phyloP scores from a whole-genome alignment of 2,329 filamentous ascomycete species.

The Nigrograna mackinnonii region DNA sequence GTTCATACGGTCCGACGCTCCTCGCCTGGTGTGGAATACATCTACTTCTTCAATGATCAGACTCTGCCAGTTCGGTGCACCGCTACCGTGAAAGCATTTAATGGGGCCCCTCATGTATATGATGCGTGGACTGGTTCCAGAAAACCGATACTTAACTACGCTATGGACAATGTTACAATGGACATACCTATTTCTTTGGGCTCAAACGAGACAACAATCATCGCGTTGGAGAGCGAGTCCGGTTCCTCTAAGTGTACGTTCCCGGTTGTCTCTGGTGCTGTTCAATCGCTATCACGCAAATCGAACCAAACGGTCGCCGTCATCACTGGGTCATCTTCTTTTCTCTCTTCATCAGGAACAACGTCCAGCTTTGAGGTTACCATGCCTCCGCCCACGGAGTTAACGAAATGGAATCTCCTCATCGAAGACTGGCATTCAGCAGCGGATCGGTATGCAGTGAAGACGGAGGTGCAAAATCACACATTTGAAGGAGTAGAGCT shows the following conservation, averaged over 20 bases:
- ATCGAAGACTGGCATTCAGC: constrained; percentile 47
- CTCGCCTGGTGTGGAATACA: constrained; percentile 37
- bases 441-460: constrained; percentile 29
- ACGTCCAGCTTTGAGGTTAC: no score
- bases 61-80: not conserved
- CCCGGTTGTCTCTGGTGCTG: no score
- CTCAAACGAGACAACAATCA: constrained; percentile 45
- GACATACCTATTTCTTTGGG: constrained; percentile 41
- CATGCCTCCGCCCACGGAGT: constrained; percentile 18
- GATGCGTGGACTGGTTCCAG: constrained; percentile 50
- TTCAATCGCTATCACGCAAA: no score
- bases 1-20: constrained; percentile 42
- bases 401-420: constrained; percentile 41
- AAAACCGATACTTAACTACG: constrained; percentile 37
- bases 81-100: constrained; percentile 3
- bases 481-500: constrained; percentile 24
- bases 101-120: constrained; percentile 36
- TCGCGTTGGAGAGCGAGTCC: no score
- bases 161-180: constrained; percentile 17
- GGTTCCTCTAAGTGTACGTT: no score
- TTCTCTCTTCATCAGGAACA: no score
- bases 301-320: no score
- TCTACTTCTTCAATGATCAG: constrained; percentile 47
- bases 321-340: no score
- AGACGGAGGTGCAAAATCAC: constrained; percentile 28